Conservation (phyloP, 169 alveolate species). For the Plasmodium malariae region DNA sequence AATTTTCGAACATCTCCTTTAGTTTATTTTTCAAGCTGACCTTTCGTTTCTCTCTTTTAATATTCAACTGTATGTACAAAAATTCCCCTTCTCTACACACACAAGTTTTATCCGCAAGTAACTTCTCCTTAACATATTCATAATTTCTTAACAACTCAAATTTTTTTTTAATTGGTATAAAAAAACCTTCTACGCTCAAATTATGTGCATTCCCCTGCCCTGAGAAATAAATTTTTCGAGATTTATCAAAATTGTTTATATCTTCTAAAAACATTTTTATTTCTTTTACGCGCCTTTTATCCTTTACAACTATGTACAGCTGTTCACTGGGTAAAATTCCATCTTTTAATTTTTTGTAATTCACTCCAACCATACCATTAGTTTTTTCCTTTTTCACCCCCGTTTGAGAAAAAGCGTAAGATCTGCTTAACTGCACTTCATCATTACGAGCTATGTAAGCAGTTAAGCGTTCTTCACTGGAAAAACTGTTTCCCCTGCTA, state of each 20-base stretch:
- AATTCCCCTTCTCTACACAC: conserved; percentile 3
- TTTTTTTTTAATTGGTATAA: conserved; percentile 39
- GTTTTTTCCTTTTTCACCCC: background rate
- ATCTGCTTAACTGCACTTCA: no score
- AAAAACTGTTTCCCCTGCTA: no score
- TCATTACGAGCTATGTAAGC: no score
- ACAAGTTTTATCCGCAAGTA: background rate
- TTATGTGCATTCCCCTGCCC: background rate
- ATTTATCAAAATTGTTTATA: conserved; percentile 19
- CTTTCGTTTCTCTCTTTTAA: background rate
- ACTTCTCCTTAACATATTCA: conserved; percentile 2
- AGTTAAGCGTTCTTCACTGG: no score
- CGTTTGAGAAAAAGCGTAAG: background rate
- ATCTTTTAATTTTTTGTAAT: background rate
- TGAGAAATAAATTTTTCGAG: conserved; percentile 20
- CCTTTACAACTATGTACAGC: conserved; percentile 30
- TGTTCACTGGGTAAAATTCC: no score
- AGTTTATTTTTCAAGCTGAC: conserved; percentile 16
- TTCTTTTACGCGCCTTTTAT: conserved; percentile 33
- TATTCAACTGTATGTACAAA: background rate
- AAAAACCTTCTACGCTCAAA: conserved; percentile 4
- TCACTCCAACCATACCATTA: background rate
- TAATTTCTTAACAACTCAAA: conserved; percentile 1
- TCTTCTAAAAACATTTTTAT: conserved; percentile 36
- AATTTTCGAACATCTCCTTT: conserved; percentile 6